Conservation (phyloP, 2,329 filamentous ascomycete species). For the Ophiostoma novo-ulmi region DNA sequence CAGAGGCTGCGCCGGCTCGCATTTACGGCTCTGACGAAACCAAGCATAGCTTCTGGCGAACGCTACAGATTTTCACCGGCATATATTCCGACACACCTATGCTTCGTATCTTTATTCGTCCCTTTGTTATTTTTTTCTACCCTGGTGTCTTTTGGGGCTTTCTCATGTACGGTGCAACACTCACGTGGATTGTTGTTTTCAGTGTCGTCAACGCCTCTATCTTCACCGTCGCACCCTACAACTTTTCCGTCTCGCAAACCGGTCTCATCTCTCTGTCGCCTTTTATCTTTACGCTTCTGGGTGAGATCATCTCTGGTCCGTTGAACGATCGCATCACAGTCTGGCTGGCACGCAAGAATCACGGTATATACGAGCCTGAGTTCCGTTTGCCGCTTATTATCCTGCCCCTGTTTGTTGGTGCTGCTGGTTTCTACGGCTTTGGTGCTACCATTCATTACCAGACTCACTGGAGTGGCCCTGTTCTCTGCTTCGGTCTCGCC, state of each 20-base stretch:
- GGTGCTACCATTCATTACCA: constrained; percentile 42
- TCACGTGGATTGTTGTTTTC: constrained; percentile 39
- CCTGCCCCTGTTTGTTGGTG: constrained; percentile 39
- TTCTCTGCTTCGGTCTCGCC: constrained; percentile 45
- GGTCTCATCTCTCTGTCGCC: constrained; percentile 49
- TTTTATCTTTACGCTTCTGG: constrained; percentile 44
- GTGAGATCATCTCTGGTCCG: constrained; percentile 42
- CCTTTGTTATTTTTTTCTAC: constrained; percentile 47
- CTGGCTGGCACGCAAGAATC: constrained; percentile 45
- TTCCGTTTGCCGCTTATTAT: constrained; percentile 44
- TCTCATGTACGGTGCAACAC: constrained; percentile 41
- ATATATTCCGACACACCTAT: constrained; percentile 36
- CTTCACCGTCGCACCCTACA: constrained; percentile 47
- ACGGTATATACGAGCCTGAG: constrained; percentile 51
- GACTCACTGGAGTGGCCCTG: constrained; percentile 46
- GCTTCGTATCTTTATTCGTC: constrained; percentile 41
- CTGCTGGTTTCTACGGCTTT: constrained; percentile 45
- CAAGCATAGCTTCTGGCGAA: constrained; percentile 35
- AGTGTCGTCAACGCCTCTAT: constrained; percentile 46
- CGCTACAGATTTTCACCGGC: constrained; percentile 36
- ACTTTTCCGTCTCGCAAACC: constrained; percentile 45
- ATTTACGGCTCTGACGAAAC: constrained; percentile 15
- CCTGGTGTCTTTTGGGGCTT: constrained; percentile 48
- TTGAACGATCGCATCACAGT: constrained; percentile 43
- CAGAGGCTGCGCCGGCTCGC: not conserved